Base-by-base conservation (phyloP, 2,329 filamentous ascomycete genomes). In the Helotiales sp. region DNA sequence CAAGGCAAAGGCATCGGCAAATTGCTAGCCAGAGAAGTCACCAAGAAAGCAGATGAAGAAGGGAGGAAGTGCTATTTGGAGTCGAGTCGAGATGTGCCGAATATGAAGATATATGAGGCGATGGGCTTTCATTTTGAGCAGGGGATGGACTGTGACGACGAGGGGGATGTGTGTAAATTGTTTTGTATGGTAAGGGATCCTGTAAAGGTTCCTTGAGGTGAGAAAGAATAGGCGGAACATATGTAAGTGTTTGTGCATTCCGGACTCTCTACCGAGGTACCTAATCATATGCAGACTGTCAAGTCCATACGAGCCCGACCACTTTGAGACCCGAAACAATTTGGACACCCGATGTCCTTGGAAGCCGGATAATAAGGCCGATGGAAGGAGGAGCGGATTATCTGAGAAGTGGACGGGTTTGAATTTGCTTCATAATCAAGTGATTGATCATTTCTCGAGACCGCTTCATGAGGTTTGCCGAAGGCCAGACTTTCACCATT, bases 21-120 rank as follows among this genome's bases (percentile, higher is more conserved):
- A 59, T 76, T 79, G 61, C 72, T 91, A 65, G 86, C 90, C 74
- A 77, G 84, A 63, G 76, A 79, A 42, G 85, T 91, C 6, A 84
- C 86, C 15, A 76, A 80, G 38, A 74, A 75, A 66, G 88, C 88
- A 9, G 88, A 91, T 70, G 72, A 72, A 5, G 85, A 90, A 68
- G 81, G 83, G 0, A 79, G 82, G 66, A 79, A 75, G 54, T 90
- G 87, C 66, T 91, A 91, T 71, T 73, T 91, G 57, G 88, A 91
- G 72, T 89, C 86, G 30, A 87, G 83, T 59, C 82, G 85, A 54
- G 82, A 82, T 34, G 79, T 81, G 59, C 88, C 88, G 0, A 91
- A 91, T 65, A 80, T 88, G 69, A 77, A 79, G 30, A 90, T 91
- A 22, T 91, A 91, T 70, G 81, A 86, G 63, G 80, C 79, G 57